Evolutionary conservation across 2,329 filamentous ascomycete species (phyloP), one percentile per base, ranked within the genome.

Genomic region (Venturiaceae sp.): DNA sequence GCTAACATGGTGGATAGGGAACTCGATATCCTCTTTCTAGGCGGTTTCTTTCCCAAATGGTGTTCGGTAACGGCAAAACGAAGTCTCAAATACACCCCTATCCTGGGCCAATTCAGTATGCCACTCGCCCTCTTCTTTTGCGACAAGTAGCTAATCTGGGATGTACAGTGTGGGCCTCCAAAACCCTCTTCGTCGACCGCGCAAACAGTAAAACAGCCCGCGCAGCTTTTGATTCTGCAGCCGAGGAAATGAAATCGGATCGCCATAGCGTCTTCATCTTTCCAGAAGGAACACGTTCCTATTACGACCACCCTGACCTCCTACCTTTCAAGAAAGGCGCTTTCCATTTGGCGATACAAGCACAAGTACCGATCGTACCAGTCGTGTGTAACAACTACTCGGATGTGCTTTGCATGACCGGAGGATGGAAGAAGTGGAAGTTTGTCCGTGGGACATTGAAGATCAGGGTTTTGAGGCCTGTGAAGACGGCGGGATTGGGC

Each of bases 321-420:
- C 78, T 97, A 58, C 89, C 91, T n/a, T 99, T 97, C 80, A 99
- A 99, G 77, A 99, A 99, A 79, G 94, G 94, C 60, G 94, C 92
- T 52, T 99, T 99, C 74, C 92, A 99, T 72, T 81, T 99, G 34
- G 94, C 94, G 50, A 83, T 99, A 21, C 89, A 97, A 78, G 92
- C 92, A 2, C 88, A 90, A 64, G 94, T 96, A 5, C 92, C 92
- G 28, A 89, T 99, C 66, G 86, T 99, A 3, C 94, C 94, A 0
- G 81, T 95, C 36, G 77, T 79, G 2, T 71, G 73, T n/a, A 77
- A 75, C 21, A 80, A 79, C 64, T 80, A 80, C 65, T 69, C 65
- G 61, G 71, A 79, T 60, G 69, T 80, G 3, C 61, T 80, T 26
- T 44, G 23, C 16, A 56, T 59, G 53, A 58, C 26, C 5, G 55